These are phyloP conservation scores for Herpotrichia juniperi DNA, from an alignment of 2,329 filamentous ascomycete genomes.

Conservation along the genomic window DNA sequence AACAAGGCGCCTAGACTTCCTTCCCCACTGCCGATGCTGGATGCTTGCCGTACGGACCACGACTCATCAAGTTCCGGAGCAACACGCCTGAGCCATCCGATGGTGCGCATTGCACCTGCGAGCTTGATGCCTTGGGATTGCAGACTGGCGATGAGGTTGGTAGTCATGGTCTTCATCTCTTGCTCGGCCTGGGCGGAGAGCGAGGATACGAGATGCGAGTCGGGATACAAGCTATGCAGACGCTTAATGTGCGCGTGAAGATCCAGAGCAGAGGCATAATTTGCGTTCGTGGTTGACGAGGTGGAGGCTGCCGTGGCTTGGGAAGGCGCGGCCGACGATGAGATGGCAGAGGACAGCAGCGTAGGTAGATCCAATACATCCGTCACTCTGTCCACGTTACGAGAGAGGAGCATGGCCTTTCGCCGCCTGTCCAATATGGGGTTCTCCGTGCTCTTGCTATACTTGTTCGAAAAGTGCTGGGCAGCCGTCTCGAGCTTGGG, in stretches of 20 bases:
- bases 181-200: slow-evolving; percentile 80
- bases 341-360: slow-evolving; percentile 80
- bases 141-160: slow-evolving; percentile 79
- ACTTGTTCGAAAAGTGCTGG: slow-evolving; percentile 80
- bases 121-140: slow-evolving; percentile 82
- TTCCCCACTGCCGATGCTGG: slow-evolving; percentile 53
- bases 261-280: slow-evolving; percentile 88
- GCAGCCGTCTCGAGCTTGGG: slow-evolving; percentile 81
- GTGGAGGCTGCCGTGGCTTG: slow-evolving; percentile 44
- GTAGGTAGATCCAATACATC: slow-evolving; percentile 91
- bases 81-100: slow-evolving; percentile 88
- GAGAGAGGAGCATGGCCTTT: slow-evolving; percentile 78
- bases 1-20: slow-evolving; percentile 82
- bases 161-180: slow-evolving; percentile 87
- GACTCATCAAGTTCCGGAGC: slow-evolving; percentile 74
- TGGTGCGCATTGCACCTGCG: slow-evolving; percentile 85
- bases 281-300: slow-evolving; percentile 59
- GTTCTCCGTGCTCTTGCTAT: slow-evolving; percentile 73
- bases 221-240: slow-evolving; percentile 80
- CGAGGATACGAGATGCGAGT: slow-evolving; percentile 74
- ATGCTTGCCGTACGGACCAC: slow-evolving; percentile 31
- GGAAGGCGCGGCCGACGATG: slow-evolving; percentile 58
- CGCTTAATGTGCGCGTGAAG: slow-evolving; percentile 92
- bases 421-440: slow-evolving; percentile 73
- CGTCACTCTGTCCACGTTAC: slow-evolving; percentile 87